phyloP scores from a whole-genome alignment of 768 basidiomycete genomes.

The Paxillus involutus region DNA sequence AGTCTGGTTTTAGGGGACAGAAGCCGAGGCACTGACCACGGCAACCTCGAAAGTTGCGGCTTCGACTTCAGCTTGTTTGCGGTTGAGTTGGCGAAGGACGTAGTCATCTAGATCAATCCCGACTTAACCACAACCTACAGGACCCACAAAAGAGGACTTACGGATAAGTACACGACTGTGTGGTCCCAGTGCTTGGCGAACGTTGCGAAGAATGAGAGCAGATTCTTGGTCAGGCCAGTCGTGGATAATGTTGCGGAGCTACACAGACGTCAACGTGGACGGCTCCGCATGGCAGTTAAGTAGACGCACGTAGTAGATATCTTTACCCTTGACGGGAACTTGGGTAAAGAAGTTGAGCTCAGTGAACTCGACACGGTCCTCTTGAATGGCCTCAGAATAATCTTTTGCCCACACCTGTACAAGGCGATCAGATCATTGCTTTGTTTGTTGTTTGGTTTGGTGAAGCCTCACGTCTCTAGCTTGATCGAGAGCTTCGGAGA shows the following conservation, averaged over 20 bases:
- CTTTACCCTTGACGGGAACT: constrained; percentile 15
- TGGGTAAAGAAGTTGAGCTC: constrained; percentile 24
- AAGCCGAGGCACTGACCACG: constrained; percentile 11
- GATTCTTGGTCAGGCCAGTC: constrained; percentile 34
- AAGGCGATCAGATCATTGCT: neutral
- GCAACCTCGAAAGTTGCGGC: constrained; percentile 7
- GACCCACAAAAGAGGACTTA: constrained; percentile 7
- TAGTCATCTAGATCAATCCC: constrained; percentile 20
- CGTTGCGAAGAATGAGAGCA: constrained; percentile 25
- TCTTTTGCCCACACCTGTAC: constrained; percentile 13
- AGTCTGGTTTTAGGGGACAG: neutral
- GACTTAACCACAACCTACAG: neutral
- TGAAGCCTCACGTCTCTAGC: constrained; percentile 13
- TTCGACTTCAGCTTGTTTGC: constrained; percentile 11
- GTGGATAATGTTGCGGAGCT: constrained; percentile 22
- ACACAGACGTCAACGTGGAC: neutral
- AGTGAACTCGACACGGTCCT: constrained; percentile 17
- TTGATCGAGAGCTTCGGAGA: constrained; percentile 23
- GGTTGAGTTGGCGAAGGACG: constrained; percentile 17
- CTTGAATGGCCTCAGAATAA: constrained; percentile 15
- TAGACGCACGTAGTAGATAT: constrained; percentile 23
- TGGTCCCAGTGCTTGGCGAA: constrained; percentile 30
- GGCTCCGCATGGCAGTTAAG: neutral
- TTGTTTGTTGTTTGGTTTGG: neutral
- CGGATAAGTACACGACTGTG: constrained; percentile 33